A percentile compares a stretch with the other conserved stretches of the same genome.
phyloP scores from a whole-genome alignment of 257 asterid species.

The Solanum chilense region DNA sequence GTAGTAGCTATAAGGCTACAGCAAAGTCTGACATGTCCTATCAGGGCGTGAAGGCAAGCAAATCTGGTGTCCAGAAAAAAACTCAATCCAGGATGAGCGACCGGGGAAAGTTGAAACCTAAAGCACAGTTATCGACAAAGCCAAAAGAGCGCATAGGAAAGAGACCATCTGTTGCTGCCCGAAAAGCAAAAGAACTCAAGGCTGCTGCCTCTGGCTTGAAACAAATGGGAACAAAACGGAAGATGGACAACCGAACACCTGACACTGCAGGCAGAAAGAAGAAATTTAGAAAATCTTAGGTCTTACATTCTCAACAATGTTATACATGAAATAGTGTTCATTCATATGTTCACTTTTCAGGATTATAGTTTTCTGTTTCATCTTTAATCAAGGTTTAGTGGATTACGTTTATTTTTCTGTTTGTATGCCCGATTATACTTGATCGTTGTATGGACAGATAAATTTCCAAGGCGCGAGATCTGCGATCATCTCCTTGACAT shows the following conservation, averaged over 20 bases:
- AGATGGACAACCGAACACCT: slow-evolving; percentile 51
- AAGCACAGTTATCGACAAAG: slow-evolving; percentile 12
- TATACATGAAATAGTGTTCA: neutral
- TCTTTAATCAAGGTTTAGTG: neutral
- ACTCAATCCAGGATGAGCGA: slow-evolving; percentile 6
- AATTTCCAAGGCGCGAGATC: too few species aligned
- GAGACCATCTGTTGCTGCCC: slow-evolving; percentile 83
- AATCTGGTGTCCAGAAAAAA: slow-evolving; percentile 64
- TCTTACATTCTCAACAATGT: neutral
- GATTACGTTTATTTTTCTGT: neutral
- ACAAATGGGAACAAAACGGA: slow-evolving; percentile 52
- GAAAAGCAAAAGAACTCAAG: slow-evolving; percentile 42
- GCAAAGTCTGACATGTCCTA: slow-evolving; percentile 29
- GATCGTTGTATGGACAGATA: neutral
- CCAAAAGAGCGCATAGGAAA: slow-evolving; percentile 23
- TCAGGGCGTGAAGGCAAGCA: slow-evolving; percentile 81
- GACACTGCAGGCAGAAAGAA: slow-evolving; percentile 42
- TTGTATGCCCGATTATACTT: neutral
- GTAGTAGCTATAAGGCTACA: slow-evolving; percentile 5
- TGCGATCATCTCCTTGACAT: neutral
- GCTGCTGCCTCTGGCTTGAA: slow-evolving; percentile 23
- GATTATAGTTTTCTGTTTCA: neutral
- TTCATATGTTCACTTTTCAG: neutral
- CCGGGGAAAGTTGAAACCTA: slow-evolving; percentile 11
- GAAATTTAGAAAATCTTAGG: slow-evolving; percentile 50